Evolutionary conservation across 2,329 filamentous ascomycete species (phyloP), one percentile per base, ranked within the genome.

Genomic region (Hypoxylon sp.): DNA sequence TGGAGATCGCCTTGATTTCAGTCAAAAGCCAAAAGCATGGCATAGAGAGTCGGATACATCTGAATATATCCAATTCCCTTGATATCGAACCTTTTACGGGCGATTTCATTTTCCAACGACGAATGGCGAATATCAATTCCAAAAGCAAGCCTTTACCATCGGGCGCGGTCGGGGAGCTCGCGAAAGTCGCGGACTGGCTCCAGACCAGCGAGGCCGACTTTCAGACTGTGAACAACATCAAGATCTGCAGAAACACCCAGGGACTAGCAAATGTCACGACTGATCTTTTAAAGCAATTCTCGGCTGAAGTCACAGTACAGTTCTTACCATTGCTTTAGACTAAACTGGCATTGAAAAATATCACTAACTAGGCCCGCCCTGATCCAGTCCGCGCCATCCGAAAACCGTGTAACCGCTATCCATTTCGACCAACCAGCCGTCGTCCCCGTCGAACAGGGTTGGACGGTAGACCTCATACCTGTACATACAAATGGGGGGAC

Each of bases 331-430:
- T 53, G 3, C 9, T 23, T 2, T 39, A 23, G 14, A 2, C 6
- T 16, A 21, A 21, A n/a, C 3, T 54, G 32, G 11, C 21, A 48
- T 45, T 54, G n/a, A 23, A 43, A n/a, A 43, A n/a, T n/a, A n/a
- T 29, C 12, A 19, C 45, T 51, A 51, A 56, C 8, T 4, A 39
- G 21, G 29, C 39, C 25, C 4, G 6, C 7, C 12, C 12, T 7
- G 16, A 16, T 1, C 12, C 8, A 58, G 48, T 27, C 23, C 9
- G 3, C 51, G 0, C 37, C 52, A 21, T 51, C 52, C 1, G 9
- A 56, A 14, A 51, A 51, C 32, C 61, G 53, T 9, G n/a, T 63
- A 9, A 58, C 61, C n/a, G 61, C 61, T 43, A 58, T 63, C n/a
- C 61, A 48, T 48, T 63, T 58, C 30, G 41, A 63, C 25, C 27